phyloP scores from a whole-genome alignment of 345 rosid genomes.

The Euphorbia tirucalli region DNA sequence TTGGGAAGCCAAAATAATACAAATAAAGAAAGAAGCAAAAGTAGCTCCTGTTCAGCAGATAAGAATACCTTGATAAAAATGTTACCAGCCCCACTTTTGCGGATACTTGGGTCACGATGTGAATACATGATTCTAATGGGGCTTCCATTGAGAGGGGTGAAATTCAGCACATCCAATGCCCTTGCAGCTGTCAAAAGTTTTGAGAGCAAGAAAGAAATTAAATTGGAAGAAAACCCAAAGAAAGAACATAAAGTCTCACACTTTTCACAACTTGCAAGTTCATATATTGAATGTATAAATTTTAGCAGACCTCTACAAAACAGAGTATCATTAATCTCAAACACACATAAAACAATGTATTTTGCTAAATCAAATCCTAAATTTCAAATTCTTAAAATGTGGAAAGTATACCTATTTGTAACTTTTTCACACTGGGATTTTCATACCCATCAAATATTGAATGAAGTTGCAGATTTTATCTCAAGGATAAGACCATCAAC shows the following conservation, averaged over 20 bases:
- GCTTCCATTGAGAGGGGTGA: conserved; percentile 67
- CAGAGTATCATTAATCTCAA: not conserved
- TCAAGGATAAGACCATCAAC: not conserved
- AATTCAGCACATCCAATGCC: conserved; percentile 80
- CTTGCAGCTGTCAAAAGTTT: conserved; percentile 58
- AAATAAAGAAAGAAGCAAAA: not conserved
- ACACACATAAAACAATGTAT: not conserved
- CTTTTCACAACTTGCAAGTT: not conserved
- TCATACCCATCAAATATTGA: not conserved
- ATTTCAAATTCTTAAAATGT: not conserved
- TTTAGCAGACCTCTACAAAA: not conserved
- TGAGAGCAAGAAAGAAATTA: not conserved
- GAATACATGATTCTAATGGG: conserved; percentile 86
- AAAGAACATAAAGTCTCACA: not conserved
- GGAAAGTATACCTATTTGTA: not conserved
- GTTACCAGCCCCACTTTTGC: conserved; percentile 93
- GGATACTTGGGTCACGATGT: conserved; percentile 69
- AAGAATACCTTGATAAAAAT: conserved; percentile 76
- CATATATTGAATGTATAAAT: not conserved
- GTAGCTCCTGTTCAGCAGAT: conserved; percentile 5
- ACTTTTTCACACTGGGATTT: not conserved
- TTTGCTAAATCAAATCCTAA: not conserved
- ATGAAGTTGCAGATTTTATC: not conserved
- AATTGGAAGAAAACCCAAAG: not conserved
- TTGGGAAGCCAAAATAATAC: not conserved